A percentile compares a stretch with the other conserved stretches of the same genome.
These are phyloP conservation scores for Pseudogymnoascus sp. DNA, from an alignment of 2,329 filamentous ascomycete species.

Conservation along the genomic window DNA sequence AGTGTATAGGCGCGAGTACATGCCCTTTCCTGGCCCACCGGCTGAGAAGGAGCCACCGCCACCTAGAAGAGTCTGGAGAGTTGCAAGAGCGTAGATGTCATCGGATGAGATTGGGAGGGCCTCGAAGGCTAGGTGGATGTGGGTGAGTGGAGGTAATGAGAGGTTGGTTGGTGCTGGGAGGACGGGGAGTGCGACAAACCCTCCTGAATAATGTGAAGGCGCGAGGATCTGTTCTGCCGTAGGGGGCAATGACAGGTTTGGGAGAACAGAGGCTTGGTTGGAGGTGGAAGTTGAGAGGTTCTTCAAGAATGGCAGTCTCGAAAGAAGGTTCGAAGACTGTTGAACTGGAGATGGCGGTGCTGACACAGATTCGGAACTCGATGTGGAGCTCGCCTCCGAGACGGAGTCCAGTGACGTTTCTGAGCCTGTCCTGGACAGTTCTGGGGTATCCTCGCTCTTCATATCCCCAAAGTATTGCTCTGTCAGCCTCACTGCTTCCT, in stretches of 20 bases:
- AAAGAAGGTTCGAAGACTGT: conserved; percentile 60
- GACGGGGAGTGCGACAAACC: conserved; percentile 76
- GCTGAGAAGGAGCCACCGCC: conserved; percentile 95
- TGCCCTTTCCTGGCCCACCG: conserved; percentile 93
- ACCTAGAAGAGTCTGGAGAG: conserved; percentile 88
- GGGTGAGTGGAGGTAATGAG: conserved; percentile 69
- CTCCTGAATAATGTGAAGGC: conserved; percentile 82
- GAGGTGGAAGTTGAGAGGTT: conserved; percentile 70
- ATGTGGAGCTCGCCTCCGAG: conserved; percentile 26
- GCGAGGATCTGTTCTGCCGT: conserved; percentile 46
- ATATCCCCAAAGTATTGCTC: conserved; percentile 90
- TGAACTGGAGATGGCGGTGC: conserved; percentile 33
- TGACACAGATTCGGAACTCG: conserved; percentile 29
- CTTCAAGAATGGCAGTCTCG: conserved; percentile 83
- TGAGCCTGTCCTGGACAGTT: conserved; percentile 46
- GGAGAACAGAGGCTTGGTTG: conserved; percentile 49
- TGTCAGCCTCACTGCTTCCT: conserved; percentile 67
- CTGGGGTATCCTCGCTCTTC: conserved; percentile 44
- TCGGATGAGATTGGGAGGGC: conserved; percentile 81
- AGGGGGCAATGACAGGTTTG: conserved; percentile 34
- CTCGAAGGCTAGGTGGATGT: conserved; percentile 95
- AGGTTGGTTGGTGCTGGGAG: conserved; percentile 73
- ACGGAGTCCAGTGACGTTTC: conserved; percentile 44
- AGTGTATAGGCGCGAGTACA: conserved; percentile 97
- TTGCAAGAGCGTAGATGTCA: conserved; percentile 94